Conservation (phyloP, 306 rosid species). For the Trichosanthes cucumerina region DNA sequence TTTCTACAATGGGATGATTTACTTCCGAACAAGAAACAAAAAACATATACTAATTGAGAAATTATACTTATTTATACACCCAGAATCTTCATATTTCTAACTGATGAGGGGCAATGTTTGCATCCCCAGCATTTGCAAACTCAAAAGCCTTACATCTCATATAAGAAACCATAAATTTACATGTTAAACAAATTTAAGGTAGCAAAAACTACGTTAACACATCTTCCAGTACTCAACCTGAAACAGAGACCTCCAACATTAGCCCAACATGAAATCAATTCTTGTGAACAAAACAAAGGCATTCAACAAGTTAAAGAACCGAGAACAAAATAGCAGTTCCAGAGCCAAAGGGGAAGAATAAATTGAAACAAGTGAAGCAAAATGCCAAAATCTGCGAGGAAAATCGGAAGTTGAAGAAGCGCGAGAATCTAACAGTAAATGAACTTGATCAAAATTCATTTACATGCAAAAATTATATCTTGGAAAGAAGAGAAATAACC, state of each 20-base stretch:
- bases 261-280: background rate
- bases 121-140: background rate
- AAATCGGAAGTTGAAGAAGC: background rate
- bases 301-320: background rate
- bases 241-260: background rate
- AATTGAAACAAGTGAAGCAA: background rate
- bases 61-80: background rate
- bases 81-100: background rate
- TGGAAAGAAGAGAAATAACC: slow-evolving; percentile 21
- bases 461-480: background rate
- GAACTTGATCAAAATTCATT: background rate
- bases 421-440: background rate
- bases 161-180: background rate
- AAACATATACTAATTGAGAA: background rate
- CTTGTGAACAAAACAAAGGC: background rate
- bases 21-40: background rate
- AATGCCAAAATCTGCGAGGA: background rate
- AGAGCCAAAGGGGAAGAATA: background rate
- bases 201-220: background rate
- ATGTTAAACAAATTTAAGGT: background rate
- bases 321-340: background rate
- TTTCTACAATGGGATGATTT: background rate
- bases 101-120: background rate
- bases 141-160: background rate
- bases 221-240: background rate